phyloP scores from a whole-genome alignment of 495 filamentous ascomycete genomes.

The Cudoniella acicularis region DNA sequence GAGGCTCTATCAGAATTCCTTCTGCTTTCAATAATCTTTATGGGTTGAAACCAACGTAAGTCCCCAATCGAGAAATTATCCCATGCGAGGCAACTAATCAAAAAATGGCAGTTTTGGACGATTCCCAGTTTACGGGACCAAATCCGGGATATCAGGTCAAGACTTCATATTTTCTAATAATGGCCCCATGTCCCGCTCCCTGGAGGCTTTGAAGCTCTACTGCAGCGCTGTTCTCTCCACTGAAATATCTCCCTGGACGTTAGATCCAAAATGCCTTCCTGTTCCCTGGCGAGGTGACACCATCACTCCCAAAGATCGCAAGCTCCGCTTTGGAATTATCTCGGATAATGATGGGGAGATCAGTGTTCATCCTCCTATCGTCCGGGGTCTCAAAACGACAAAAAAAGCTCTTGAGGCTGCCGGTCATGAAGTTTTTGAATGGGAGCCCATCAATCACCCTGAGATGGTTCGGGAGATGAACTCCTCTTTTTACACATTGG shows the following conservation, averaged over 20 bases:
- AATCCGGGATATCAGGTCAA: slow-evolving; percentile 26
- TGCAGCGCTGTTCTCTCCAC: slow-evolving; percentile 34
- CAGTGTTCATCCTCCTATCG: slow-evolving; percentile 51
- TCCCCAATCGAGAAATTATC: background rate
- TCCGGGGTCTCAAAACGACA: slow-evolving; percentile 40
- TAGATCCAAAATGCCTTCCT: slow-evolving; percentile 39
- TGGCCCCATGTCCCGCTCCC: slow-evolving; percentile 42
- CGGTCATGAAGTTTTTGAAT: slow-evolving; percentile 38
- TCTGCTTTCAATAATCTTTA: slow-evolving; percentile 61
- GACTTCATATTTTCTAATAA: slow-evolving; percentile 36
- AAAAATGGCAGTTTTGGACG: slow-evolving; percentile 24
- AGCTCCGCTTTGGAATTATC: slow-evolving; percentile 48
- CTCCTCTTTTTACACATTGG: slow-evolving; percentile 50
- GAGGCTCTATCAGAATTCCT: slow-evolving; percentile 65
- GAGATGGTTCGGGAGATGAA: slow-evolving; percentile 47
- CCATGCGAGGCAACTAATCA: background rate
- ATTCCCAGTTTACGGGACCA: slow-evolving; percentile 25
- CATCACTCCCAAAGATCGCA: slow-evolving; percentile 23
- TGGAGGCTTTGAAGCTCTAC: slow-evolving; percentile 40
- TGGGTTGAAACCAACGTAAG: slow-evolving; percentile 50
- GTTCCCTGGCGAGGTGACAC: slow-evolving; percentile 39
- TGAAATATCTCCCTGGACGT: slow-evolving; percentile 34
- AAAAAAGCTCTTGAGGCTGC: slow-evolving; percentile 38
- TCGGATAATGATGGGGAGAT: slow-evolving; percentile 51
- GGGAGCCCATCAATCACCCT: slow-evolving; percentile 32